Evolutionary conservation across 352 stramenopile genomes (phyloP), one percentile per base, ranked within the genome.

Genomic region (Plasmopara muralis): DNA sequence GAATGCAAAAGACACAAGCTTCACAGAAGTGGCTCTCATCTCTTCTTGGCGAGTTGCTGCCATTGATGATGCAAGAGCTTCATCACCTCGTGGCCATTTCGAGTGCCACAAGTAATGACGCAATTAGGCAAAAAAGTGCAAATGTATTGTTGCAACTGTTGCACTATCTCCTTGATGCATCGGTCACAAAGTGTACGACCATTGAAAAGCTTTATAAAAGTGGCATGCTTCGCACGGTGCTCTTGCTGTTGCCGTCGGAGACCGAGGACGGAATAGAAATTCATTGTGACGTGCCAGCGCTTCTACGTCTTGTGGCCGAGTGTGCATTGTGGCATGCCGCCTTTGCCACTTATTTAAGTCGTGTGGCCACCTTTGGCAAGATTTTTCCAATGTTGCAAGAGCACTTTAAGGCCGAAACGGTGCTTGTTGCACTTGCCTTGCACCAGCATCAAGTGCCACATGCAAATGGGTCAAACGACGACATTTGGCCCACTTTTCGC

Each of bases 121-220:
- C 6, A 58, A 43, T 20, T 13, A 1, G 15, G 44, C 47, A 13
- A 58, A 74, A 43, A 64, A 63, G 10, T 37, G 45, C 64, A 12
- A 47, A 79, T 15, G 64, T 83, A 6, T 52, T 83, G 31, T 47
- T 83, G 14, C 74, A 83, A 54, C 51, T 83, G 6, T 53, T 78
- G 25, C 64, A 78, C 50, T 79, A 79, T 30, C 50, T 78, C 37
- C 52, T 85, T 12, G 54, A 64, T 49, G 56, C 55, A 10, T 63
- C 71, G 2, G 20, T 53, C 5, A 72, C 63, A 16, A 45, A 52
- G 20, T 50, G 55, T 25, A 58, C 38, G 6, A 68, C 58, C n/a
- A 63, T 51, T 1, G 62, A 74, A 39, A 66, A 60, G 9, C 55
- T 86, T 2, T 64, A 79, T 6, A 62, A 68, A 20, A 81, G 63